Conservation (phyloP, 1,284 basidiomycete genomes). For the Tilletiaria anomala region DNA sequence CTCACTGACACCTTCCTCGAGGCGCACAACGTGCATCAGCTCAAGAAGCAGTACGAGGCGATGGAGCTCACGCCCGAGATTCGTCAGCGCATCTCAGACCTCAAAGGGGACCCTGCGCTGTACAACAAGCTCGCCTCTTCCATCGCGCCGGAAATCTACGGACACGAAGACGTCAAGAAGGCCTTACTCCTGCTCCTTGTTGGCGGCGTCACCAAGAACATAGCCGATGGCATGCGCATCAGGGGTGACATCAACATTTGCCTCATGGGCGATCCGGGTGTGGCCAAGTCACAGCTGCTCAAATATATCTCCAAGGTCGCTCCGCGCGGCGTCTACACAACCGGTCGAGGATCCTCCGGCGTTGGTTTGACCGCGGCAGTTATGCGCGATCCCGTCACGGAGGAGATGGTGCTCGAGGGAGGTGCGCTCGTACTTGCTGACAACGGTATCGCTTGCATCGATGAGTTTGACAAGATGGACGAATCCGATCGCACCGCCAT, state of each 20-base stretch:
- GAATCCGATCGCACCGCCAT: constrained; percentile 94
- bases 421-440: constrained; percentile 95
- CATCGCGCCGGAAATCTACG: constrained; percentile 97
- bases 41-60: constrained; percentile 93
- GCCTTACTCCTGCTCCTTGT: constrained; percentile 84
- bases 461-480: constrained; percentile 99
- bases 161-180: constrained; percentile 95
- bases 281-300: constrained; percentile 92
- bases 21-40: constrained; percentile 73
- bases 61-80: constrained; percentile 70
- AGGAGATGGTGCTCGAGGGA: constrained; percentile 99
- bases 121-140: constrained; percentile 62
- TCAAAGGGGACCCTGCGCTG: constrained; percentile 59
- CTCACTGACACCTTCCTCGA: constrained; percentile 96
- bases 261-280: constrained; percentile 98
- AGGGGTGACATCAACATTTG: constrained; percentile 95
- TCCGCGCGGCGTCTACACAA: constrained; percentile 93
- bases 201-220: constrained; percentile 84
- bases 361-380: constrained; percentile 98
- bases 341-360: constrained; percentile 91
- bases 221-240: constrained; percentile 97
- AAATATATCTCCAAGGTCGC: constrained; percentile 99
- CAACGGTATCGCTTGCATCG: constrained; percentile 98
- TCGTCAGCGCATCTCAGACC: constrained; percentile 53
- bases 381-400: constrained; percentile 97